Evolutionary conservation across 2,329 filamentous ascomycete genomes (phyloP).

Genomic region (Penicillium sp.): DNA sequence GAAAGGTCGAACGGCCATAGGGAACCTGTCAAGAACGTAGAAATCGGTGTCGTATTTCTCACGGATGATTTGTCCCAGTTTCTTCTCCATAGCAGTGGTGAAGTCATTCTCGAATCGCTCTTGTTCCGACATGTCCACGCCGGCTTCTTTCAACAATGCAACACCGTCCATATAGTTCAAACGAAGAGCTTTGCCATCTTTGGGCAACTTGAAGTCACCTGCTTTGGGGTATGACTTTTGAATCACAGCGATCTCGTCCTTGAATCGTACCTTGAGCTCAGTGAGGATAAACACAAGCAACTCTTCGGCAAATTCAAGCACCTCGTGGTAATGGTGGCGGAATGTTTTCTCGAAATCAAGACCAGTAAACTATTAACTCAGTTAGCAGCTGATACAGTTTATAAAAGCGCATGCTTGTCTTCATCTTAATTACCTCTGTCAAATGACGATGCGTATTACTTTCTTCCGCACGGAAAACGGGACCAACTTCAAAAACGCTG

Average conservation of each 20-base stretch:
- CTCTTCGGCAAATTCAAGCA: slow-evolving; percentile 47
- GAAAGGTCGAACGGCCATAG: slow-evolving; percentile 80
- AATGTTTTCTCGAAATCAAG: slow-evolving; percentile 53
- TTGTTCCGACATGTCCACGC: slow-evolving; percentile 48
- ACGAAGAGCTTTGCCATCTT: slow-evolving; percentile 46
- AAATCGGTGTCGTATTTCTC: slow-evolving; percentile 93
- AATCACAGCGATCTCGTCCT: slow-evolving; percentile 43
- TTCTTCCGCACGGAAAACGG: slow-evolving; percentile 65
- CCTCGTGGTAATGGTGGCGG: slow-evolving; percentile 49
- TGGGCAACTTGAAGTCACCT: slow-evolving; percentile 48
- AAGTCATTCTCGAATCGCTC: slow-evolving; percentile 47
- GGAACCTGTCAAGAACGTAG: slow-evolving; percentile 96
- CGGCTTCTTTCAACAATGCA: slow-evolving; percentile 45
- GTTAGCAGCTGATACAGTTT: slow-evolving; percentile 18
- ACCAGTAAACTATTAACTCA: slow-evolving; percentile 41
- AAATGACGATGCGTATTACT: slow-evolving; percentile 64
- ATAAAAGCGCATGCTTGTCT: neutral
- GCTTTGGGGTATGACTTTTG: slow-evolving; percentile 49
- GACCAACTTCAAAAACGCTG: slow-evolving; percentile 61
- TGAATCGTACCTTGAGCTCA: slow-evolving; percentile 42
- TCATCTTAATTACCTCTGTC: slow-evolving; percentile 49
- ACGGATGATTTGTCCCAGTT: slow-evolving; percentile 79
- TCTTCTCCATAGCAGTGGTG: slow-evolving; percentile 52
- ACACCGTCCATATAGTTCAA: slow-evolving; percentile 50
- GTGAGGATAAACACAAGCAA: slow-evolving; percentile 48